Evolutionary conservation across 768 basidiomycete species (phyloP).

Genomic region (Phanerochaete carnosa): DNA sequence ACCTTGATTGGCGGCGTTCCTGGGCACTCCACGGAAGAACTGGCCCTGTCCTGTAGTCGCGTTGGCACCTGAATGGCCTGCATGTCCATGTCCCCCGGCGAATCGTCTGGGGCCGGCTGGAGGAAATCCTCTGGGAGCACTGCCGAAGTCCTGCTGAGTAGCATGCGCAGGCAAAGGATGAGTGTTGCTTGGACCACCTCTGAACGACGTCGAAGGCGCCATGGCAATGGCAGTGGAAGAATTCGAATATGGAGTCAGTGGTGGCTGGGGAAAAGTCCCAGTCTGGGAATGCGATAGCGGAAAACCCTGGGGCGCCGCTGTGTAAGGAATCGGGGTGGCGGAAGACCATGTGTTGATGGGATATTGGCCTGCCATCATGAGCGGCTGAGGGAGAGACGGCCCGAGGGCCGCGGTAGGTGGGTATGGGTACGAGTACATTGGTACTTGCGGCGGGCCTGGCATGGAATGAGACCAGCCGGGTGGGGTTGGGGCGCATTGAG

Average conservation of each 20-base stretch:
- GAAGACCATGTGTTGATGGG: not conserved
- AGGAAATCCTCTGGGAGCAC: not conserved
- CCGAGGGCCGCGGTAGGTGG: not conserved
- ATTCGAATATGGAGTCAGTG: not conserved
- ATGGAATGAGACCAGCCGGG: not conserved
- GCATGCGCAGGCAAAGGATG: not conserved
- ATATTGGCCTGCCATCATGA: not conserved
- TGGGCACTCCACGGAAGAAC: not conserved
- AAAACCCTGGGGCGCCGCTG: not conserved
- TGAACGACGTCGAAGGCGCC: not conserved
- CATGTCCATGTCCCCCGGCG: too few species aligned
- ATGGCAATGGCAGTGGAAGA: not conserved
- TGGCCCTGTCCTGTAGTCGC: not conserved
- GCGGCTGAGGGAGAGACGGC: not conserved
- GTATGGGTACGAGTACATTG: constrained; percentile 12
- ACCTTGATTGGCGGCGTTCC: not conserved
- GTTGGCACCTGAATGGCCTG: not conserved
- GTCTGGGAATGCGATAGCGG: not conserved
- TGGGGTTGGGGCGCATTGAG: not conserved
- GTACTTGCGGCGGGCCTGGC: constrained; percentile 3
- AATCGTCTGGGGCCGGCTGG: not conserved
- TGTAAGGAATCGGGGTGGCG: not conserved
- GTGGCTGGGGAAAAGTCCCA: not conserved
- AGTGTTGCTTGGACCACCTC: not conserved
- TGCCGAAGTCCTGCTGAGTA: not conserved